These are phyloP conservation scores for Kalmanozyma brasiliensis DNA, from an alignment of 1,284 basidiomycete species.

Conservation along the genomic window DNA sequence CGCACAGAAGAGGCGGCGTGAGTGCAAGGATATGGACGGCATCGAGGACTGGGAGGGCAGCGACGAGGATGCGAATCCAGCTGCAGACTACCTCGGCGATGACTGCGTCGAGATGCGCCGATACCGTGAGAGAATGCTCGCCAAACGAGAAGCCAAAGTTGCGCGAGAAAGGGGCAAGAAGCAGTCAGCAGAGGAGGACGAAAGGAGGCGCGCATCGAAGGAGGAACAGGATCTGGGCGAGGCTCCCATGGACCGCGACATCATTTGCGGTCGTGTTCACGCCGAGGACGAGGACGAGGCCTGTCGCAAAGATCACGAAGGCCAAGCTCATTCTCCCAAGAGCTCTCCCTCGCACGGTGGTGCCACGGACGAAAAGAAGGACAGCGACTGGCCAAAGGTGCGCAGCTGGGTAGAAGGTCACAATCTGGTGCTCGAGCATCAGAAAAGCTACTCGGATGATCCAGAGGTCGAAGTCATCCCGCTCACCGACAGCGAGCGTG, in stretches of 20 bases:
- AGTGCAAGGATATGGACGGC: constrained; percentile 45
- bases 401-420: constrained; percentile 64
- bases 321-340: constrained; percentile 21
- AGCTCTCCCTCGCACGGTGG: not conserved
- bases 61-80: constrained; percentile 53
- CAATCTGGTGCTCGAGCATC: constrained; percentile 62
- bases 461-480: constrained; percentile 58
- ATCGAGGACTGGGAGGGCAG: constrained; percentile 54
- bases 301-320: constrained; percentile 36
- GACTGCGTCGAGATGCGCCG: constrained; percentile 57
- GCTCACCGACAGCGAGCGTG: constrained; percentile 51
- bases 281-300: constrained; percentile 46
- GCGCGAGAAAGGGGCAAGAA: constrained; percentile 14
- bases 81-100: constrained; percentile 64
- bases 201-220: constrained; percentile 13
- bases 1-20: constrained; percentile 7
- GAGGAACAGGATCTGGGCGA: constrained; percentile 53
- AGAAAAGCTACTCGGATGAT: constrained; percentile 51
- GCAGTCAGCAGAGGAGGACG: constrained; percentile 24
- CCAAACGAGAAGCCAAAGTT: constrained; percentile 22
- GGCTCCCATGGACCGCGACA: constrained; percentile 54
- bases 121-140: constrained; percentile 40
- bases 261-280: constrained; percentile 34
- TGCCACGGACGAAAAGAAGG: constrained; percentile 15
- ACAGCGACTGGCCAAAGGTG: constrained; percentile 49